Evolutionary conservation across 1,284 basidiomycete species (phyloP).

Genomic region (Heliocybe sulcata): DNA sequence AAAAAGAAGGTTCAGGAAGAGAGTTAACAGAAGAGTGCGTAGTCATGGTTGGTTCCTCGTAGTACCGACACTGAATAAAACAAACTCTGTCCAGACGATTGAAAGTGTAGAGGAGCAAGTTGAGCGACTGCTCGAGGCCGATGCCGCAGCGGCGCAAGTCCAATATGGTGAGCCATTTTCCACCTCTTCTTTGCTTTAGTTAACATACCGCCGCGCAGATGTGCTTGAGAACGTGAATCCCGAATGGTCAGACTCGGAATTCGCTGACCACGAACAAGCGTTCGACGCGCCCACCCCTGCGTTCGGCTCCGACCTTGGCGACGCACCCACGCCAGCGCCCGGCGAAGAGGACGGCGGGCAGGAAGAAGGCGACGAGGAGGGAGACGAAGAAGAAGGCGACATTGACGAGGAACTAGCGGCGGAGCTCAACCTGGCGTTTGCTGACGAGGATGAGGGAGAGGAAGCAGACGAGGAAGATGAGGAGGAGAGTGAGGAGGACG

Average conservation of each 20-base stretch:
- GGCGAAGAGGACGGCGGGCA: constrained; percentile 34
- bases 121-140: constrained; percentile 84
- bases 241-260: constrained; percentile 82
- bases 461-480: constrained; percentile 64
- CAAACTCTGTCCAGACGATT: constrained; percentile 57
- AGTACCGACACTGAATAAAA: not conserved
- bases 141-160: constrained; percentile 75
- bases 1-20: constrained; percentile 90
- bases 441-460: constrained; percentile 36
- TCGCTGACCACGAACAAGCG: constrained; percentile 60
- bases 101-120: constrained; percentile 98
- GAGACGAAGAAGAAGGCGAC: constrained; percentile 66
- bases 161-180: constrained; percentile 52
- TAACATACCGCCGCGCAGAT: constrained; percentile 32
- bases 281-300: constrained; percentile 59
- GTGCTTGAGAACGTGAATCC: constrained; percentile 81
- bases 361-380: constrained; percentile 55
- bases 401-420: constrained; percentile 77
- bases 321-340: constrained; percentile 45
- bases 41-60: not conserved
- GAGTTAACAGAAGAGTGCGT: constrained; percentile 75
- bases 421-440: constrained; percentile 65
- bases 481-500: constrained; percentile 61
- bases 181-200: not conserved
- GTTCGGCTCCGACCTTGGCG: constrained; percentile 54